phyloP scores from a whole-genome alignment of 2,329 filamentous ascomycete genomes.

The Talaromyces amestolkiae region DNA sequence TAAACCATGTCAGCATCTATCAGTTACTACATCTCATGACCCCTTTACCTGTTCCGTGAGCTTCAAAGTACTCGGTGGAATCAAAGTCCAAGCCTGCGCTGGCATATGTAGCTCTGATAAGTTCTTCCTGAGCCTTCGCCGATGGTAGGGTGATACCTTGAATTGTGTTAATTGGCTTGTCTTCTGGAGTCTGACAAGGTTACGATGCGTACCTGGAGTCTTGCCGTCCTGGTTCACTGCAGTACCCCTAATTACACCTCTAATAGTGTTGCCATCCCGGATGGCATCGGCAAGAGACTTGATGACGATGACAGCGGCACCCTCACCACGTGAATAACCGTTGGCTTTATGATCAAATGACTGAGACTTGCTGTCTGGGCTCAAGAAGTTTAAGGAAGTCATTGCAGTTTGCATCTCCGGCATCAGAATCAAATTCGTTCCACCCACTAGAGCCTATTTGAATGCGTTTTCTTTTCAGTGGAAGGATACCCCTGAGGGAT shows the following conservation, averaged over 20 bases:
- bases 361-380: conserved; percentile 19
- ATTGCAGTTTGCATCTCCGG: neutral
- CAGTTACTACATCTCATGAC: neutral
- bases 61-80: neutral
- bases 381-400: conserved; percentile 17
- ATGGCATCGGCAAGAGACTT: conserved; percentile 51
- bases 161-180: neutral
- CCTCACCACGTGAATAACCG: conserved; percentile 54
- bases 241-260: conserved; percentile 33
- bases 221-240: conserved; percentile 33
- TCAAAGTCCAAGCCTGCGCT: neutral
- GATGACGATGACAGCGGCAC: conserved; percentile 49
- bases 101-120: neutral
- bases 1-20: neutral
- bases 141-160: neutral
- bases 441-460: conserved; percentile 35
- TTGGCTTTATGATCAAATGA: conserved; percentile 38
- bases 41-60: neutral
- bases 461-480: neutral
- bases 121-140: neutral
- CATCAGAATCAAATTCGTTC: conserved; percentile 37
- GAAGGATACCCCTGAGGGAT: neutral
- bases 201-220: conserved; percentile 17
- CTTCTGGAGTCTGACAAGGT: neutral
- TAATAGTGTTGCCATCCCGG: conserved; percentile 42